Evolutionary conservation across 352 stramenopile species (phyloP), one percentile per base, ranked within the genome.

Genomic region (Plasmopara muralis): DNA sequence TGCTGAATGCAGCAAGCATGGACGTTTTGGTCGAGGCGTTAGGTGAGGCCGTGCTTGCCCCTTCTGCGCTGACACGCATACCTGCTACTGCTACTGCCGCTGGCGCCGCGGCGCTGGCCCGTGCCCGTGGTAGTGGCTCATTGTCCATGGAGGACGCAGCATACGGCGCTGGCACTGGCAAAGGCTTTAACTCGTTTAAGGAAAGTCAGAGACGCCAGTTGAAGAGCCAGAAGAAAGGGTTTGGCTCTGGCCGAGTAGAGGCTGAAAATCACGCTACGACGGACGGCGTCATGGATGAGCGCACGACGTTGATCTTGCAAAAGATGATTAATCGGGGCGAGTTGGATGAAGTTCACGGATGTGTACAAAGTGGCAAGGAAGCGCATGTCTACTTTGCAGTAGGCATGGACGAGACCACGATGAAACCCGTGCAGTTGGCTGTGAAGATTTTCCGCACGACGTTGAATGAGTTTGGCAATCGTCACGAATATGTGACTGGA

Each of bases 381-480:
- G 81, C 80, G 2, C 78, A 89, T 49, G 81, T 93, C 48, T 93
- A 85, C 50, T 82, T 80, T 58, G 82, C 80, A 0, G 41, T 74
- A 31, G 80, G 77, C 29, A 85, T 66, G 2, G 74, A 85, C 42
- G 64, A 70, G 42, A 57, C 57, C 14, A 78, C 65, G 30, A 55
- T 70, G 63, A 60, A 57, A 41, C 66, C 66, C 0, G 49, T 69
- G 9, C 57, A 77, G 49, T 65, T 72, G 30, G 70, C 75, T 1
- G 72, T 83, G 57, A 90, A 93, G 72, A 81, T 93, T 51, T 93
- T 92, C 62, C 82, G 81, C 68, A 89, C 83, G 10, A 93, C 83
- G 43, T 51, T 90, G 41, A 89, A 83, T 55, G 71, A 86, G 57
- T 93, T 94, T 42, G 60, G 71, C 54, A 94, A 92, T 54, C 74